Evolutionary conservation across 495 filamentous ascomycete species (phyloP).

Genomic region (Penicillium bialowiezense): DNA sequence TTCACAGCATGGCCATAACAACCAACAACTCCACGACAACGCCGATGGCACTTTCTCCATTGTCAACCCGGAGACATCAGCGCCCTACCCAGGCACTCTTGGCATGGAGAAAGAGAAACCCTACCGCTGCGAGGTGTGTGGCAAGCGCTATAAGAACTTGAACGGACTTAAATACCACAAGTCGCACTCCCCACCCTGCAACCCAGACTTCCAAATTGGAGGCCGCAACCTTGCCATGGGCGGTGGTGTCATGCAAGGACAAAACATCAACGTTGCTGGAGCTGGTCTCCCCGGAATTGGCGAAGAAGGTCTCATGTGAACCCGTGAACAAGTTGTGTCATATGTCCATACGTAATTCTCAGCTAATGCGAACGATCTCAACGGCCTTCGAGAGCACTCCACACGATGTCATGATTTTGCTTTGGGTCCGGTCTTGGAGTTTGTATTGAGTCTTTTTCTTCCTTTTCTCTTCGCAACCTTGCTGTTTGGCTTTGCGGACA

Average conservation of each 20-base stretch:
- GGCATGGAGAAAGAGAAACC: constrained; percentile 99
- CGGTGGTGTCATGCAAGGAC: constrained; percentile 50
- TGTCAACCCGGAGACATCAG: constrained; percentile 91
- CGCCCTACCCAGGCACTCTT: constrained; percentile 90
- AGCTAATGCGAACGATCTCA: constrained; percentile 21
- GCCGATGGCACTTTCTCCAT: constrained; percentile 96
- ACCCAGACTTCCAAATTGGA: constrained; percentile 47
- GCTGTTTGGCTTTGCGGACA: constrained; percentile 1
- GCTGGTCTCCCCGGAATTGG: constrained; percentile 51
- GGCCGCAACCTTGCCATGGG: constrained; percentile 41
- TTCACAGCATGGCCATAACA: constrained; percentile 87
- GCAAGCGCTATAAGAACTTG: constrained; percentile 98
- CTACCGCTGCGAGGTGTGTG: constrained; percentile 92
- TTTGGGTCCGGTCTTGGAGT: constrained; percentile 25
- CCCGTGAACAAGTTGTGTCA: constrained; percentile 7
- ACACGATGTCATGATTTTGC: constrained; percentile 26
- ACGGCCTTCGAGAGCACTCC: constrained; percentile 15
- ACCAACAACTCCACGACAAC: constrained; percentile 93
- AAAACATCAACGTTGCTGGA: constrained; percentile 51
- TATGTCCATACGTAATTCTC: constrained; percentile 24
- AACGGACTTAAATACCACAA: constrained; percentile 96
- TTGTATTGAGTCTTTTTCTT: constrained; percentile 11
- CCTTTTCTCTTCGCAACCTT: constrained; percentile 2
- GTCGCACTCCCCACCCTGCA: constrained; percentile 75
- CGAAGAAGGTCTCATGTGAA: constrained; percentile 48